phyloP scores from a whole-genome alignment of 805 yeast species.

The Candida nitratophila region DNA sequence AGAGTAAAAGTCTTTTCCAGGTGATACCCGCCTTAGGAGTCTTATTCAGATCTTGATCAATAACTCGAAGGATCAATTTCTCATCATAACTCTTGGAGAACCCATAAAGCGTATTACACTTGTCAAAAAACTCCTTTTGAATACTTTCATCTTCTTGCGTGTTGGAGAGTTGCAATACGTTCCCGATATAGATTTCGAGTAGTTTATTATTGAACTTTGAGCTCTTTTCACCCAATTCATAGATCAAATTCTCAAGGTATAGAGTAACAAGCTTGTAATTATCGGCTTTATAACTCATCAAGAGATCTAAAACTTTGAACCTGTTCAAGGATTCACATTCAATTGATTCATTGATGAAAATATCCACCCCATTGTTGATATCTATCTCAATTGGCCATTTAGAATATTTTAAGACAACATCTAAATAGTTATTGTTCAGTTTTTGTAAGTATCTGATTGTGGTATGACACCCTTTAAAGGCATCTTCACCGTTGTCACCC shows the following conservation, averaged over 20 bases:
- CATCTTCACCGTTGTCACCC: slow-evolving; percentile 12
- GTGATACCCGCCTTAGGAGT: slow-evolving; percentile 4
- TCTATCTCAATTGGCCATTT: slow-evolving; percentile 40
- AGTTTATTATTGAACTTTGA: slow-evolving; percentile 36
- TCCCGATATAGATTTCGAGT: slow-evolving; percentile 37
- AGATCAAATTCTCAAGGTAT: slow-evolving; percentile 49
- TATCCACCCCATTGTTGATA: slow-evolving; percentile 29
- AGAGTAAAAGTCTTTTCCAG: slow-evolving; percentile 22
- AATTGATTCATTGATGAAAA: slow-evolving; percentile 62
- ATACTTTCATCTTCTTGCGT: slow-evolving; percentile 4
- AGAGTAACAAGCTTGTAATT: slow-evolving; percentile 24
- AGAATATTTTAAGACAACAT: slow-evolving; percentile 51
- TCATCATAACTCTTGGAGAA: slow-evolving; percentile 32
- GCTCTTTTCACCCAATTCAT: slow-evolving; percentile 29
- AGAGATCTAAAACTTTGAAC: slow-evolving; percentile 43
- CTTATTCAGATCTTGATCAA: slow-evolving; percentile 23
- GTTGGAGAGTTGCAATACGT: slow-evolving; percentile 10
- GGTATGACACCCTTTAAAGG: slow-evolving; percentile 32
- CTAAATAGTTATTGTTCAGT: slow-evolving; percentile 40
- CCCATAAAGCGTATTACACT: slow-evolving; percentile 29
- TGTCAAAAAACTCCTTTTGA: slow-evolving; percentile 16
- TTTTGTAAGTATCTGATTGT: slow-evolving; percentile 54
- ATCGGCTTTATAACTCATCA: slow-evolving; percentile 25
- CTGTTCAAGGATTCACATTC: slow-evolving; percentile 54
- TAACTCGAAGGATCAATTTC: slow-evolving; percentile 22